Evolutionary conservation across 768 basidiomycete genomes (phyloP).

Genomic region (Phallus indusiatus): DNA sequence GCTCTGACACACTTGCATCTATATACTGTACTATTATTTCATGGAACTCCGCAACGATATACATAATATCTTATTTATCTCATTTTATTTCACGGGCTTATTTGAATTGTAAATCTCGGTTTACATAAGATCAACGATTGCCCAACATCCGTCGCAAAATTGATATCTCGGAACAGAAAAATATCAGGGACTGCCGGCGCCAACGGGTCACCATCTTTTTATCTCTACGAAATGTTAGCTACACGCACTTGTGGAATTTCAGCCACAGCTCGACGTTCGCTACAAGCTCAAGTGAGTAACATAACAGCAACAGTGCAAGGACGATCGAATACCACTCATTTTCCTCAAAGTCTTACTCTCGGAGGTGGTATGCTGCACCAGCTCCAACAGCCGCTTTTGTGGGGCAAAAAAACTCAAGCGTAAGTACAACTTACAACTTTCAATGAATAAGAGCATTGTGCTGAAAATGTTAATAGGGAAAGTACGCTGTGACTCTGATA

Average conservation of each 20-base stretch:
- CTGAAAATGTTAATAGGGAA: conserved; percentile 51
- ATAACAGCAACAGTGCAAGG: neutral
- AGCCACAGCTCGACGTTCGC: conserved; percentile 10
- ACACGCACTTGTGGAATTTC: conserved; percentile 10
- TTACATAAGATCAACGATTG: too few species aligned
- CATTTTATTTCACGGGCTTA: too few species aligned
- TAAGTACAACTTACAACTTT: conserved; percentile 31
- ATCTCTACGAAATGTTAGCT: conserved; percentile 10
- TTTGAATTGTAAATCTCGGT: too few species aligned
- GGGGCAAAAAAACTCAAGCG: conserved; percentile 81
- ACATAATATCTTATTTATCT: too few species aligned
- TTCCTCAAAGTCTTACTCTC: conserved; percentile 31
- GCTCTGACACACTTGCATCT: neutral
- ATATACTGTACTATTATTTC: neutral
- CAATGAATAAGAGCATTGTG: neutral
- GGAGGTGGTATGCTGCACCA: conserved; percentile 54
- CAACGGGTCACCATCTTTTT: neutral
- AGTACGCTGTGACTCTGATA: conserved; percentile 93
- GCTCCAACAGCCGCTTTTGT: conserved; percentile 84
- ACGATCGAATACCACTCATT: neutral
- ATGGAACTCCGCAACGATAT: neutral
- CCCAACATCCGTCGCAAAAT: too few species aligned
- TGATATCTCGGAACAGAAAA: neutral
- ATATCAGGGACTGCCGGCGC: neutral
- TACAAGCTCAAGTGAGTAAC: conserved; percentile 3